These are phyloP conservation scores for Umbelopsis sp. DNA, from an alignment of 192 early-diverging fungal genomes.

Conservation along the genomic window DNA sequence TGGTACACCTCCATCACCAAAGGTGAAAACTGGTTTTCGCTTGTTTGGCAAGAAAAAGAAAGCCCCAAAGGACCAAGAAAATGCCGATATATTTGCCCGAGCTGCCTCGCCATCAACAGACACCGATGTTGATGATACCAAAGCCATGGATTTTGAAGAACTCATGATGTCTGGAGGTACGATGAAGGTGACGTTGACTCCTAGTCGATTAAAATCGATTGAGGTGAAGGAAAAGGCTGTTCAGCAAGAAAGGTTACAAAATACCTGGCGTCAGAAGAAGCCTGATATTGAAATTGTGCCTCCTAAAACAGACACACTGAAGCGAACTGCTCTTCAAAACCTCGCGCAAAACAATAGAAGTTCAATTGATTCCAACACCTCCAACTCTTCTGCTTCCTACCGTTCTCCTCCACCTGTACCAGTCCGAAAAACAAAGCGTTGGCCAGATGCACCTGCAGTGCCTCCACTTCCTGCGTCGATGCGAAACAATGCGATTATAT, in stretches of 20 bases:
- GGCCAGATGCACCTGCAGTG: not conserved
- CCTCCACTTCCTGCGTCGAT: not conserved
- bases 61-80: conserved; percentile 7
- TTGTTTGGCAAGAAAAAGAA: conserved; percentile 33
- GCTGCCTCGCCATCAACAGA: conserved; percentile 21
- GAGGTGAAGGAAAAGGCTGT: conserved; percentile 44
- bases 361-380: not conserved
- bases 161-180: conserved; percentile 54
- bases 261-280: conserved; percentile 10
- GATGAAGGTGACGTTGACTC: conserved; percentile 58
- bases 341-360: not conserved
- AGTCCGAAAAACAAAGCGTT: not conserved
- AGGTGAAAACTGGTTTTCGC: conserved; percentile 23
- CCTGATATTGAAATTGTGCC: conserved; percentile 6
- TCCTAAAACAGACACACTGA: conserved; percentile 12
- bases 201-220: conserved; percentile 59
- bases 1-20: conserved; percentile 4
- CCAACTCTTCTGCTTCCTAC: not conserved
- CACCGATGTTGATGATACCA: conserved; percentile 44
- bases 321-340: conserved; percentile 4
- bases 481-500: not conserved
- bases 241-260: conserved; percentile 18
- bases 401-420: not conserved
- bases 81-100: not conserved
- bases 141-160: conserved; percentile 56